Conservation (phyloP, 2,329 filamentous ascomycete genomes). For the Hymenoscyphus salicellus region DNA sequence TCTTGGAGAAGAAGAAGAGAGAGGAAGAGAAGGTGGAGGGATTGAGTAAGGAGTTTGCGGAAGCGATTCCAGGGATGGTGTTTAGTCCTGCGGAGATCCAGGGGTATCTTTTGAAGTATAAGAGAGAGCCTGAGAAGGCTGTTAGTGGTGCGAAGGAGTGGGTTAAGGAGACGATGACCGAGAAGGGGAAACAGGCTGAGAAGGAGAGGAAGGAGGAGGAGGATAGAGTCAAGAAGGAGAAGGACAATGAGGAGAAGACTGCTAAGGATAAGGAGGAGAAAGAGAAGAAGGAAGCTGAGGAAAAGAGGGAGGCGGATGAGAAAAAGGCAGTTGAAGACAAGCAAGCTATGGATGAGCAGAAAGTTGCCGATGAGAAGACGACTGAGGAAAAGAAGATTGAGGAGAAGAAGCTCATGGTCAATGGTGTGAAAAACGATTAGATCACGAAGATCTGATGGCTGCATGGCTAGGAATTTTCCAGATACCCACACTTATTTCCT, state of each 20-base stretch:
- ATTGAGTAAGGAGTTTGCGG: slow-evolving; percentile 52
- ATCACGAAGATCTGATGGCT: not conserved
- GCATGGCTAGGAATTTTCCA: not conserved
- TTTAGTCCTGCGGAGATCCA: slow-evolving; percentile 64
- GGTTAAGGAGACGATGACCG: slow-evolving; percentile 49
- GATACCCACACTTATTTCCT: too few species aligned
- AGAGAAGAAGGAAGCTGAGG: slow-evolving; percentile 11
- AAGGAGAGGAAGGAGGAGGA: slow-evolving; percentile 30
- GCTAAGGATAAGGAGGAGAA: slow-evolving; percentile 23
- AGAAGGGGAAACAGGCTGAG: slow-evolving; percentile 42
- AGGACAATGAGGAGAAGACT: slow-evolving; percentile 21
- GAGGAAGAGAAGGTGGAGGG: slow-evolving; percentile 29
- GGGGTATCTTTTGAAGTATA: slow-evolving; percentile 62
- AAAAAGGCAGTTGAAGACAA: too few species aligned
- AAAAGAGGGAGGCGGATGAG: slow-evolving; percentile 9
- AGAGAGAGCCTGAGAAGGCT: slow-evolving; percentile 55
- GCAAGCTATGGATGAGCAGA: too few species aligned
- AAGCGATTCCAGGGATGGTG: slow-evolving; percentile 48
- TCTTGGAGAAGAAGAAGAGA: slow-evolving; percentile 15
- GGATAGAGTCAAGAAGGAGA: slow-evolving; percentile 25
- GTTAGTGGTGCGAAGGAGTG: slow-evolving; percentile 52
- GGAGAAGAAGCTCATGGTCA: slow-evolving; percentile 1
- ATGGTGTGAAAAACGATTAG: slow-evolving; percentile 4
- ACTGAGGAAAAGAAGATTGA: not conserved
- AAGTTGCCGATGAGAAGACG: slow-evolving; percentile 15